Percentiles rank a stretch among this genome's conserved stretches.
phyloP scores from a whole-genome alignment of 805 yeast genomes.

The Pichia ethanolica region DNA sequence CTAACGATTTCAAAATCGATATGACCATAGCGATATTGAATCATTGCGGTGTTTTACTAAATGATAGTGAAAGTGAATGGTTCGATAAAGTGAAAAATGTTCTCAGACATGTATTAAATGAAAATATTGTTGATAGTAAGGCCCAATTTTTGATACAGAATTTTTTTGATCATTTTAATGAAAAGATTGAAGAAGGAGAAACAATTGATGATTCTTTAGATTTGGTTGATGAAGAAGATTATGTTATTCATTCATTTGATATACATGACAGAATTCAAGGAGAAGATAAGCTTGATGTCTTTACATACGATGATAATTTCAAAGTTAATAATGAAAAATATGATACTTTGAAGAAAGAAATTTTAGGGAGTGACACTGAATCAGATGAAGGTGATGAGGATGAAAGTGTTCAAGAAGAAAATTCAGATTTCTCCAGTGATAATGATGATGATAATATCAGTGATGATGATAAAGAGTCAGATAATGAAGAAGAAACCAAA shows the following conservation, averaged over 20 bases:
- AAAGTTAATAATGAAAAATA: constrained; percentile 45
- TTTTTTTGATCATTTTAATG: constrained; percentile 43
- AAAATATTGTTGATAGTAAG: constrained; percentile 36
- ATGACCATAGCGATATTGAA: constrained; percentile 44
- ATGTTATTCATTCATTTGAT: constrained; percentile 45
- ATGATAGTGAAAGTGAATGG: constrained; percentile 28
- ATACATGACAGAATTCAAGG: constrained; percentile 45
- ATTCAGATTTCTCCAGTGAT: constrained; percentile 9
- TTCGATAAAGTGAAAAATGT: constrained; percentile 45
- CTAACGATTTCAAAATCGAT: constrained; percentile 49
- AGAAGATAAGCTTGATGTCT: constrained; percentile 40
- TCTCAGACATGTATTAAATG: constrained; percentile 53
- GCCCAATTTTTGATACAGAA: constrained; percentile 42
- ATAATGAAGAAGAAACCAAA: constrained; percentile 14
- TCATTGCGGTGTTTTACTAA: constrained; percentile 45
- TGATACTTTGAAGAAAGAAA: constrained; percentile 33
- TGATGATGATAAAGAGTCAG: constrained; percentile 20
- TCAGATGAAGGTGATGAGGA: constrained; percentile 17
- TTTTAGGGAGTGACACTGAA: constrained; percentile 31
- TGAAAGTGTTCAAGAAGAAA: constrained; percentile 14
- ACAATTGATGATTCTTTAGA: constrained; percentile 43
- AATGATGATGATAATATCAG: constrained; percentile 15
- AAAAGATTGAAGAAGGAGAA: constrained; percentile 33
- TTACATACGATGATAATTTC: constrained; percentile 44
- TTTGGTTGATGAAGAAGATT: constrained; percentile 58